Conservation (phyloP, 495 filamentous ascomycete species). For the Penicillium lividum region DNA sequence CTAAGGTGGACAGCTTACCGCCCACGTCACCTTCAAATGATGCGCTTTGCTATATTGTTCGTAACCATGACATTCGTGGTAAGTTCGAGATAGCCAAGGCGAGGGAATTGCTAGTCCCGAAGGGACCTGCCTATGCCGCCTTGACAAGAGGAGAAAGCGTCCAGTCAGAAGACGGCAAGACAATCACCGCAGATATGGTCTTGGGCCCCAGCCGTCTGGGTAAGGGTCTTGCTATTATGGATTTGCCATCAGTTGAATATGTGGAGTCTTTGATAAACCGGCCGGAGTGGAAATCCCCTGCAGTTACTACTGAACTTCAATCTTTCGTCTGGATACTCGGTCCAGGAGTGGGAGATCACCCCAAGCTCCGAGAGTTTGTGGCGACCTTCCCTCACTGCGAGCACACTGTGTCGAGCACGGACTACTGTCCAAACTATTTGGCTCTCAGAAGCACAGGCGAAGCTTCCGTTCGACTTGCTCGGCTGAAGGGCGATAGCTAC, state of each 20-base stretch:
- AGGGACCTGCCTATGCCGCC: slow-evolving; percentile 53
- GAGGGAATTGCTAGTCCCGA: slow-evolving; percentile 54
- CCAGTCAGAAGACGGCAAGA: slow-evolving; percentile 52
- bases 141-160: slow-evolving; percentile 58
- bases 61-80: slow-evolving; percentile 70
- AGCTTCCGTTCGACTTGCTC: slow-evolving; percentile 64
- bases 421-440: slow-evolving; percentile 71
- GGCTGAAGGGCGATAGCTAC: slow-evolving; percentile 69
- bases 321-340: slow-evolving; percentile 83
- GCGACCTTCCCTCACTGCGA: slow-evolving; percentile 55
- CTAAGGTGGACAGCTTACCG: slow-evolving; percentile 63
- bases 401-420: slow-evolving; percentile 74
- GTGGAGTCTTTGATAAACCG: slow-evolving; percentile 65
- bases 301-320: slow-evolving; percentile 64
- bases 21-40: slow-evolving; percentile 60
- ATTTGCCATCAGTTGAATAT: slow-evolving; percentile 69
- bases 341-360: slow-evolving; percentile 60
- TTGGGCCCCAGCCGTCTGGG: slow-evolving; percentile 55
- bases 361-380: slow-evolving; percentile 68
- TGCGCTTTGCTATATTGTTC: slow-evolving; percentile 83
- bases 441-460: slow-evolving; percentile 62
- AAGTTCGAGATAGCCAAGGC: slow-evolving; percentile 74
- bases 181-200: slow-evolving; percentile 67
- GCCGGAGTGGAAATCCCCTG: slow-evolving; percentile 68
- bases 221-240: slow-evolving; percentile 74